phyloP scores from a whole-genome alignment of 208 protist species.

The Wallacemonas sp. region DNA sequence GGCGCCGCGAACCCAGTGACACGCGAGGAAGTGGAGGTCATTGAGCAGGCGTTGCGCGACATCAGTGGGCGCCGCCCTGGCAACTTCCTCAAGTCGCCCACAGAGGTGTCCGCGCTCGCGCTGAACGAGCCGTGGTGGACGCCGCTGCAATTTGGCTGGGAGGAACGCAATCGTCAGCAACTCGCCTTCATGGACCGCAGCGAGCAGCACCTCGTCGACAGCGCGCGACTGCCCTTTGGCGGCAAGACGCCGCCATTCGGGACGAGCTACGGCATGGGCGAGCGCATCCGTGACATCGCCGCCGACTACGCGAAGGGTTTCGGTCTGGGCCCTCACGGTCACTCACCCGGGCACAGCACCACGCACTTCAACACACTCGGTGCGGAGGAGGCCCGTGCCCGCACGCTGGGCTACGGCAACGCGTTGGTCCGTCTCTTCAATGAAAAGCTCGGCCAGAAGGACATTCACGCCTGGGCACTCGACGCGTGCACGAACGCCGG shows the following conservation, averaged over 20 bases:
- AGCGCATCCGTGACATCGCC: slow-evolving; percentile 80
- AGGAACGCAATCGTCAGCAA: slow-evolving; percentile 77
- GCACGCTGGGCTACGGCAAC: slow-evolving; percentile 54
- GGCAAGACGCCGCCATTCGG: slow-evolving; percentile 79
- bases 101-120: slow-evolving; percentile 54
- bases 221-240: slow-evolving; percentile 62
- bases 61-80: slow-evolving; percentile 85
- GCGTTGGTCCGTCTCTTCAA: slow-evolving; percentile 80
- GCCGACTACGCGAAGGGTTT: slow-evolving; percentile 83
- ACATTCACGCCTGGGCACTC: slow-evolving; percentile 64
- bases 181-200: slow-evolving; percentile 54
- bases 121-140: slow-evolving; percentile 88
- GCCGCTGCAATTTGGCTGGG: slow-evolving; percentile 77
- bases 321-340: slow-evolving; percentile 77
- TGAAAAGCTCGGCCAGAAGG: slow-evolving; percentile 64
- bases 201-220: slow-evolving; percentile 72
- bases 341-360: slow-evolving; percentile 69
- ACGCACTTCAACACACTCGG: slow-evolving; percentile 60
- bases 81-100: slow-evolving; percentile 82
- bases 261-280: slow-evolving; percentile 81
- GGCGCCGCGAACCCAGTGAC: slow-evolving; percentile 53
- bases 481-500: slow-evolving; percentile 30
- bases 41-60: slow-evolving; percentile 89
- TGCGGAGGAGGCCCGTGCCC: slow-evolving; percentile 47
- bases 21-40: slow-evolving; percentile 64